Conservation (phyloP, 1,284 basidiomycete species). For the Baeospora myosura region DNA sequence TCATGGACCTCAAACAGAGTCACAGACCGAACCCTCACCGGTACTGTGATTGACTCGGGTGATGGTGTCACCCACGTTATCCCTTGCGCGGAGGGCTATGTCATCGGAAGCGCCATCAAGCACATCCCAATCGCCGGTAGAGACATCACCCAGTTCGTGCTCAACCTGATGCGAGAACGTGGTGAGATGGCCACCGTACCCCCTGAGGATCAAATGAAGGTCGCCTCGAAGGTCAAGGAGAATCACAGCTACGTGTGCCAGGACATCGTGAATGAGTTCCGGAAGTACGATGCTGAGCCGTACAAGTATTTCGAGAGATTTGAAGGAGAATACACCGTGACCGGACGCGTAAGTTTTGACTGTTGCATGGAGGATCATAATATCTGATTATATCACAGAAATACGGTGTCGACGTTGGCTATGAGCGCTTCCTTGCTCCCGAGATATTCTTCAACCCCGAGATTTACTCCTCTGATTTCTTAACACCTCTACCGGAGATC, state of each 20-base stretch:
- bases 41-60: constrained; percentile 97
- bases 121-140: constrained; percentile 98
- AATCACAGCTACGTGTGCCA: constrained; percentile 99
- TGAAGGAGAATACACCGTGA: constrained; percentile 90
- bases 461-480: constrained; percentile 95
- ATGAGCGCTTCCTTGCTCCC: constrained; percentile 97
- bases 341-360: constrained; percentile 66
- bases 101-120: constrained; percentile 98
- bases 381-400: constrained; percentile 42
- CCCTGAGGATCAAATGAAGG: constrained; percentile 91
- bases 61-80: constrained; percentile 99
- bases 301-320: constrained; percentile 95
- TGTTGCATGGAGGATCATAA: neutral
- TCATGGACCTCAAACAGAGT: constrained; percentile 95
- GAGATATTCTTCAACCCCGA: constrained; percentile 99
- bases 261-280: constrained; percentile 98
- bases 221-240: constrained; percentile 96
- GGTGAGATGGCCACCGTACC: constrained; percentile 88
- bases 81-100: constrained; percentile 95
- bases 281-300: constrained; percentile 95
- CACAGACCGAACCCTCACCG: constrained; percentile 88
- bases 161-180: constrained; percentile 93
- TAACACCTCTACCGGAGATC: constrained; percentile 94
- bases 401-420: constrained; percentile 91
- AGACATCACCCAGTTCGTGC: constrained; percentile 96